Conservation (phyloP, 345 rosid genomes). For the Citrus trifoliata region DNA sequence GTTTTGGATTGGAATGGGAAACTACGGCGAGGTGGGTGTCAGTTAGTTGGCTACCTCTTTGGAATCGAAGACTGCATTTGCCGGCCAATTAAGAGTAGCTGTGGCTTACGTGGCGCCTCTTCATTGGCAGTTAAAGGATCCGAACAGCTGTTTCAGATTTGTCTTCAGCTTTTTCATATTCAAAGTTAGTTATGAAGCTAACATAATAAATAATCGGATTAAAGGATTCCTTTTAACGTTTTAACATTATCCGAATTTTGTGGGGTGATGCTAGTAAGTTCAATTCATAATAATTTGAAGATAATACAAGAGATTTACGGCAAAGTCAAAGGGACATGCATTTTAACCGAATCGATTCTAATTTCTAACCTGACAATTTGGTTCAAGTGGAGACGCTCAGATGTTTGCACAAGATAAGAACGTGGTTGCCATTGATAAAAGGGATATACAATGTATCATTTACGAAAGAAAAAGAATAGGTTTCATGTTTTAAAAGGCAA, state of each 20-base stretch:
- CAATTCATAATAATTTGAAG: no score
- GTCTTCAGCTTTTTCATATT: not conserved
- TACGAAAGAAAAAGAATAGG: no score
- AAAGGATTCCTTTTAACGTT: not conserved
- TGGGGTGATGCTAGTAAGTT: not conserved
- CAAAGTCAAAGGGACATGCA: not conserved
- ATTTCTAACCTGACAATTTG: no score
- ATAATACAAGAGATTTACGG: not conserved
- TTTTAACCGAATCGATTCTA: not conserved
- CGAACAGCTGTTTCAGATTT: not conserved
- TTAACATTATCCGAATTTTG: no score
- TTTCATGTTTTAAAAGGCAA: not conserved
- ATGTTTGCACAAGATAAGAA: no score
- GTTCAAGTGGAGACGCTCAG: no score
- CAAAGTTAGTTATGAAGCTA: not conserved
- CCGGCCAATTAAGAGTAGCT: slow-evolving; percentile 5
- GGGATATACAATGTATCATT: no score
- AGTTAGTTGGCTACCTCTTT: not conserved
- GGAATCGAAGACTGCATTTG: not conserved
- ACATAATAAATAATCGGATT: not conserved
- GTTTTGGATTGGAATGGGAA: not conserved
- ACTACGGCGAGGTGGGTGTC: not conserved
- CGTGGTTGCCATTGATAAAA: no score
- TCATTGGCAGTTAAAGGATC: not conserved
- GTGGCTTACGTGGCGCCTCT: slow-evolving; percentile 2